Base-by-base conservation (phyloP, 2,329 filamentous ascomycete genomes). In the Colletotrichum echinochloae region DNA sequence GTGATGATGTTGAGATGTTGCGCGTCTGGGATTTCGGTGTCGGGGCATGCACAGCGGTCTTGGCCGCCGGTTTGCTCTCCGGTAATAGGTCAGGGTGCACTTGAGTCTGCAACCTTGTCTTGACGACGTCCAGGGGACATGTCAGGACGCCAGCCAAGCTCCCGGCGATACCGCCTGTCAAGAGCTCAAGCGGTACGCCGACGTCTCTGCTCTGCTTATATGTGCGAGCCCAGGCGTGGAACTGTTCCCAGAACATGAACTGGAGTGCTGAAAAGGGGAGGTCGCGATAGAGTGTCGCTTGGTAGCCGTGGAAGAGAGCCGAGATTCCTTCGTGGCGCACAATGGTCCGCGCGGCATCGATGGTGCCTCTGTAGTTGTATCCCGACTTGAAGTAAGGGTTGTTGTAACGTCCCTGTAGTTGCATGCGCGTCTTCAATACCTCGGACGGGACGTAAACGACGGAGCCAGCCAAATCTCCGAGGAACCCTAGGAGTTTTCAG, bases 191-290 rank as follows among this genome's bases (percentile, higher is more conserved):
- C 0, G 90, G 87, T 41, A 97, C 82, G 0, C 96, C 96, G 63
- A 99, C 97, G 69, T 98, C 94, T 67, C 91, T 89, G 72, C 91
- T 92, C 41, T 92, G 89, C 77, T 92, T 91, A 86, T 92, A 97
- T 63, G 89, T 81, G 77, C 92, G 92, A 0, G 96, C 95, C 86
- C 94, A 89, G 55, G 87, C 89, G 76, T 95, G 93, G 78, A 95
- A 95, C 80, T 98, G 94, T 81, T 99, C 96, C 84, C 97, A 99
- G 79, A 99, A 98, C 77, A 97, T 95, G 81, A 99, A 98, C 78
- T 99, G 96, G 14, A 99, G 83, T 0, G 96, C 96, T 0, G 95
- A 98, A 79, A 98, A 99, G 1, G 96, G 96, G 28, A 99, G 87
- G 77, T 99, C 96, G 69, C 96, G 92, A 82, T 93, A 96, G 3